These are phyloP conservation scores for Solanum chiquidenum DNA, from an alignment of 257 asterid genomes.

Conservation along the genomic window DNA sequence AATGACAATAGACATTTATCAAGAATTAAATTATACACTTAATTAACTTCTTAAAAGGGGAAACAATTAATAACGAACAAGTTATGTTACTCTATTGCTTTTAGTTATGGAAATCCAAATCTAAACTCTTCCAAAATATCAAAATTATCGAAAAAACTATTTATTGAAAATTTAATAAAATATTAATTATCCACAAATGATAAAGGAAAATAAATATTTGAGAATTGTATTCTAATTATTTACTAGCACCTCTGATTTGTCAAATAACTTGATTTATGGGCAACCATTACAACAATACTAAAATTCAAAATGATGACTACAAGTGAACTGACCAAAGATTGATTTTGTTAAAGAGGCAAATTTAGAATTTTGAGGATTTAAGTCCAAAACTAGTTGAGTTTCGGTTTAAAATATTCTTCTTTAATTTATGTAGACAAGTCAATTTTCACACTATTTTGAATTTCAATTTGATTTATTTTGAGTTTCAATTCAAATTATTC, in stretches of 20 bases:
- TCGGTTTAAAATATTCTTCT: no score
- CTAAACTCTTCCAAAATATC: not conserved
- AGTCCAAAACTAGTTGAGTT: not conserved
- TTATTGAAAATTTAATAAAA: not conserved
- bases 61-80: not conserved
- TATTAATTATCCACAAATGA: not conserved
- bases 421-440: no score
- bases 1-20: not conserved
- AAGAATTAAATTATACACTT: not conserved
- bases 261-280: not conserved
- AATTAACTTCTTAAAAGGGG: not conserved
- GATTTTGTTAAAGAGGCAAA: not conserved
- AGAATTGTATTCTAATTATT: not conserved
- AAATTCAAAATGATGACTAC: not conserved
- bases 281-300: not conserved
- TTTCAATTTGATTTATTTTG: no score
- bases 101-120: not conserved
- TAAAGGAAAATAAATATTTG: not conserved
- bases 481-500: not conserved
- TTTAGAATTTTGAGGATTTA: not conserved
- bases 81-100: not conserved
- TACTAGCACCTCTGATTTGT: not conserved
- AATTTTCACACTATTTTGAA: no score
- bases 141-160: not conserved
- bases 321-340: not conserved